These are phyloP conservation scores for Crithidia acanthocephali DNA, from an alignment of 208 protist genomes.

Conservation along the genomic window DNA sequence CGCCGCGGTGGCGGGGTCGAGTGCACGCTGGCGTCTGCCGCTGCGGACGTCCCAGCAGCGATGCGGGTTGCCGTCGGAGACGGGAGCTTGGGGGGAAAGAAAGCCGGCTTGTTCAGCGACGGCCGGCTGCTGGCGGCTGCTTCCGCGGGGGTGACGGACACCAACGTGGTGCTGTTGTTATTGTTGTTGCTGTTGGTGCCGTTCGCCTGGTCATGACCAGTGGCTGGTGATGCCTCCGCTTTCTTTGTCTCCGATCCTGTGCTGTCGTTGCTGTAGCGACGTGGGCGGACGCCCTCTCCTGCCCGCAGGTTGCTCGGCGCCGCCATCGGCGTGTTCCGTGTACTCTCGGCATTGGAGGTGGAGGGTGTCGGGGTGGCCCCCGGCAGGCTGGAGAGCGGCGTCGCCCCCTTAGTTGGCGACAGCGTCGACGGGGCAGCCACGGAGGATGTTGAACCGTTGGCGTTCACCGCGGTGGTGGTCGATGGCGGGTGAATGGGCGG, in stretches of 20 bases:
- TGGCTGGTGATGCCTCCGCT: neutral
- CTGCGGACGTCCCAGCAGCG: neutral
- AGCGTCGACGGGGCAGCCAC: neutral
- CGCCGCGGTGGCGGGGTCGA: neutral
- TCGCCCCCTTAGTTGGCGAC: neutral
- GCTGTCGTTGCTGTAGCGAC: conserved; percentile 1
- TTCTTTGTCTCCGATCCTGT: neutral
- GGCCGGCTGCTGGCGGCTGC: no score
- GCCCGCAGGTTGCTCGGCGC: neutral
- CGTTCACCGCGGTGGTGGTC: neutral
- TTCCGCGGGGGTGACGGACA: no score
- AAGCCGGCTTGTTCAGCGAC: neutral
- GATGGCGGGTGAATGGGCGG: neutral
- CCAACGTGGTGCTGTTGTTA: neutral
- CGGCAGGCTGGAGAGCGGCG: neutral
- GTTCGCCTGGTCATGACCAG: neutral
- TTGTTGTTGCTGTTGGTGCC: neutral
- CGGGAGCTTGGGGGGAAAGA: neutral
- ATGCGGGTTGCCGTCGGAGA: neutral
- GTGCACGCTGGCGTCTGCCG: neutral
- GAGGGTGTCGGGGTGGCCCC: conserved; percentile 5
- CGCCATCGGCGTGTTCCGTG: neutral
- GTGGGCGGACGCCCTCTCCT: neutral
- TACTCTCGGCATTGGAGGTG: conserved; percentile 2
- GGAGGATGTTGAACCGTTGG: neutral